These are phyloP conservation scores for Kwoniella bestiolae DNA, from an alignment of 768 basidiomycete genomes.

Conservation along the genomic window DNA sequence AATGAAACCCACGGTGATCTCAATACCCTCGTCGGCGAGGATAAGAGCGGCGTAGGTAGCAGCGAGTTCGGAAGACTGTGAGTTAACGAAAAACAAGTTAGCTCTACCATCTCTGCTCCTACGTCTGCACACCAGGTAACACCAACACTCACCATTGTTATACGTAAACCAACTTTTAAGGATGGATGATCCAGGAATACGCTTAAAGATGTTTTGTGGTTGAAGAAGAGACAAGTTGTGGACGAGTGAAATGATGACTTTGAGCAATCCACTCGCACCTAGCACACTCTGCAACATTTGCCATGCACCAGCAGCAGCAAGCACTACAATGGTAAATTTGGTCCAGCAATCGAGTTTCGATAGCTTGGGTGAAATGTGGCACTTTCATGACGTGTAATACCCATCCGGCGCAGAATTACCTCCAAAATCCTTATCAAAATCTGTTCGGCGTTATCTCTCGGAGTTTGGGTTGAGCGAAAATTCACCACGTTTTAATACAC, in stretches of 20 bases:
- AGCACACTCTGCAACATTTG: background rate
- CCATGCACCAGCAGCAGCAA: background rate
- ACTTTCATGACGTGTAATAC: constrained; percentile 29
- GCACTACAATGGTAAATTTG: background rate
- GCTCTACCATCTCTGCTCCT: background rate
- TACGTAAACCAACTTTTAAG: constrained; percentile 50
- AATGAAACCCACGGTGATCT: constrained; percentile 82
- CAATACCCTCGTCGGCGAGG: constrained; percentile 94
- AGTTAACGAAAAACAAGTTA: background rate
- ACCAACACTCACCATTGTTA: constrained; percentile 44
- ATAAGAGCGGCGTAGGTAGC: constrained; percentile 96
- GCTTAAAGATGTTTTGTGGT: constrained; percentile 28
- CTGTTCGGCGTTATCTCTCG: constrained; percentile 24
- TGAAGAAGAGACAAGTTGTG: constrained; percentile 10
- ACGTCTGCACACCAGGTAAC: too few relatives aligned
- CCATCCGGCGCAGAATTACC: background rate
- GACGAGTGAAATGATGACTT: constrained; percentile 3
- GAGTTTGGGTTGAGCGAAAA: constrained; percentile 28
- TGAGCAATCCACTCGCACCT: background rate
- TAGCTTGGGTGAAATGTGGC: constrained; percentile 15
- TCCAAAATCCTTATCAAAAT: constrained; percentile 5
- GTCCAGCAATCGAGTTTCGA: background rate
- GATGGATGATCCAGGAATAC: constrained; percentile 28
- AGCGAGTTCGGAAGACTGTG: constrained; percentile 72
- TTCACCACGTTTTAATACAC: constrained; percentile 4